Percentiles rank a stretch among this genome's conserved stretches.
phyloP scores from a whole-genome alignment of 2,329 filamentous ascomycete genomes.

The Tolypocladium capitatum region DNA sequence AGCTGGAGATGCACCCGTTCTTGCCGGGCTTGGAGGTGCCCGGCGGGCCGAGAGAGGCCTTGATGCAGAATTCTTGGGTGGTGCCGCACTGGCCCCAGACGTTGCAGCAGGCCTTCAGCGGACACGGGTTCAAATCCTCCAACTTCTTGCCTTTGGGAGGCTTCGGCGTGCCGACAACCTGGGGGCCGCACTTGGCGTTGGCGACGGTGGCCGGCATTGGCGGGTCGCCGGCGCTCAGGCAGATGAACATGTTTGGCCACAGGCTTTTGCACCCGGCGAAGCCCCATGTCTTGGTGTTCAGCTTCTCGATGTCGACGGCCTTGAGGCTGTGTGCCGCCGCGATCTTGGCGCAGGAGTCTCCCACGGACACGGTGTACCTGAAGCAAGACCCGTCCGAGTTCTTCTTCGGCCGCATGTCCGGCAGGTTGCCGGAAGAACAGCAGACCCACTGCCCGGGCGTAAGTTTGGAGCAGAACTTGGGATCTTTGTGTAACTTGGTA shows the following conservation, averaged over 20 bases:
- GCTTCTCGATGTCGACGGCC: conserved; percentile 6
- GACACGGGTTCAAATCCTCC: conserved; percentile 15
- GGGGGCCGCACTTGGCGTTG: conserved; percentile 11
- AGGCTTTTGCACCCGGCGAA: conserved; percentile 10
- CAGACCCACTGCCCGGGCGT: conserved; percentile 18
- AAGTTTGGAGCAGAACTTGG: conserved; percentile 10
- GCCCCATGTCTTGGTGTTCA: conserved; percentile 16
- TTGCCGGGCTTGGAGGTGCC: conserved; percentile 18
- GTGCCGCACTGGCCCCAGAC: conserved; percentile 29
- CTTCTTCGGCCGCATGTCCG: conserved; percentile 18
- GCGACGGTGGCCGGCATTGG: conserved; percentile 9
- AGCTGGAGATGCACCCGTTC: conserved; percentile 17
- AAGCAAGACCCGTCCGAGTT: conserved; percentile 9
- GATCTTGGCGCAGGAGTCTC: conserved; percentile 20
- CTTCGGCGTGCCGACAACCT: conserved; percentile 9
- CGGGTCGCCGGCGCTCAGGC: conserved; percentile 9
- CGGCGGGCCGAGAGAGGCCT: conserved; percentile 13
- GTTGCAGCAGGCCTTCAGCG: conserved; percentile 18
- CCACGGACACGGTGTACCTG: conserved; percentile 15
- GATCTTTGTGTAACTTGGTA: conserved; percentile 21
- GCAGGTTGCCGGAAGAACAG: conserved; percentile 21
- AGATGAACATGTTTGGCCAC: conserved; percentile 6
- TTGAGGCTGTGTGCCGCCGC: conserved; percentile 9
- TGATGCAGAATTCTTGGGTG: conserved; percentile 23
- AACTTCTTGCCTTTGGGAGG: conserved; percentile 2